Percentiles rank a stretch among this genome's conserved stretches.
Conservation (phyloP, 169 alveolate genomes). For the Plasmodium vinckei region DNA sequence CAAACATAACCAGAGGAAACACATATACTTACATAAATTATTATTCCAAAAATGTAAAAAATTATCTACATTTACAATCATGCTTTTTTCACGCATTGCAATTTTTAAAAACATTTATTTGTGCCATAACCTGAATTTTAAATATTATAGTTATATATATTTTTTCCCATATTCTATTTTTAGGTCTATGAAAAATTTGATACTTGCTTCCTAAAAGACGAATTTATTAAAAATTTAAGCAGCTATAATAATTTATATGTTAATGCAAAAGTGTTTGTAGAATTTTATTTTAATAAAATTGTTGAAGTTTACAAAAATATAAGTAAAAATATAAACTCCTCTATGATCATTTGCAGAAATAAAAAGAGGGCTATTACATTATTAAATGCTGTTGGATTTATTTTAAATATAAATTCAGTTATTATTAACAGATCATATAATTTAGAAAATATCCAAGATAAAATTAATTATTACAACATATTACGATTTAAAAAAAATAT, state of each 20-base stretch:
- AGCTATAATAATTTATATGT: conserved; percentile 56
- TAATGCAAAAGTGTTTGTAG: conserved; percentile 69
- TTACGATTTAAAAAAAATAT: conserved; percentile 47
- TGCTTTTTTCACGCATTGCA: no score
- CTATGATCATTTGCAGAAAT: conserved; percentile 70
- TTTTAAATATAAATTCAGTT: conserved; percentile 60
- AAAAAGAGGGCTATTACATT: conserved; percentile 58
- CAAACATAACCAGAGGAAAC: conserved; percentile 6
- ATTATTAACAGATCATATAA: conserved; percentile 32
- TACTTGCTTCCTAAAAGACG: conserved; percentile 29
- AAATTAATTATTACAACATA: conserved; percentile 64
- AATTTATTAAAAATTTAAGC: conserved; percentile 56
- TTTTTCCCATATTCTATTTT: background rate
- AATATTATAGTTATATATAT: no score
- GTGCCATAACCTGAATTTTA: background rate
- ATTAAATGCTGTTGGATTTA: conserved; percentile 51
- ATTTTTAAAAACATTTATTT: background rate
- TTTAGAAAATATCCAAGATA: conserved; percentile 29
- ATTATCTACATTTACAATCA: no score
- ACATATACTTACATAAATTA: conserved; percentile 31
- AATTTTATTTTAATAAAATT: conserved; percentile 51
- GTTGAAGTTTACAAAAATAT: conserved; percentile 44
- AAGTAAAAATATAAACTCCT: conserved; percentile 51
- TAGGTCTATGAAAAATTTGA: conserved; percentile 53
- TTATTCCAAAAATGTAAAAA: conserved; percentile 48